Evolutionary conservation across 495 filamentous ascomycete species (phyloP).

Genomic region (Penicillium waksmanii): DNA sequence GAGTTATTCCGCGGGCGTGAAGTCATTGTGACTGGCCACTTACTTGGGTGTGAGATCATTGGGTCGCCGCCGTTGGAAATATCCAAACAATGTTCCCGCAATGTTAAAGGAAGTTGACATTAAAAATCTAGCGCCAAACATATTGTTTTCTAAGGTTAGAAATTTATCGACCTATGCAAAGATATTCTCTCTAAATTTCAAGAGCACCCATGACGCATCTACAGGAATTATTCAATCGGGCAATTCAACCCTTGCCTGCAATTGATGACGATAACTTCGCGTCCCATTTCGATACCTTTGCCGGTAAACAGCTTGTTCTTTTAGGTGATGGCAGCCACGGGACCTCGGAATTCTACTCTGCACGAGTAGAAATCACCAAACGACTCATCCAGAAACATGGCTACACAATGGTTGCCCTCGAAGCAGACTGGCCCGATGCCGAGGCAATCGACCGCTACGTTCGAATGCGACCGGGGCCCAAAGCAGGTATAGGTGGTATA

Average conservation of each 20-base stretch:
- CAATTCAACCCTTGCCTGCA: slow-evolving; percentile 43
- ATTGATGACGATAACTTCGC: slow-evolving; percentile 43
- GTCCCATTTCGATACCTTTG: slow-evolving; percentile 48
- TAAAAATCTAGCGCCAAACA: not conserved
- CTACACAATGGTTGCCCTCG: slow-evolving; percentile 58
- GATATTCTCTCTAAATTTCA: slow-evolving; percentile 6
- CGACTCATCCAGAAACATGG: slow-evolving; percentile 56
- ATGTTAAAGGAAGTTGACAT: not conserved
- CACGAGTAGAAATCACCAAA: slow-evolving; percentile 59
- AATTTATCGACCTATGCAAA: slow-evolving; percentile 10
- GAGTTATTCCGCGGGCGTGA: slow-evolving; percentile 21
- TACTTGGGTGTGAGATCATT: slow-evolving; percentile 34
- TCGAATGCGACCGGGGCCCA: slow-evolving; percentile 45
- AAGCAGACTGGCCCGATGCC: slow-evolving; percentile 65
- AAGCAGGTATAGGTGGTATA: slow-evolving; percentile 35
- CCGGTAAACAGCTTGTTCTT: slow-evolving; percentile 50
- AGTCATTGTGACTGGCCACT: slow-evolving; percentile 38
- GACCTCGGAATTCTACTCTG: slow-evolving; percentile 62
- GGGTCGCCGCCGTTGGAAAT: slow-evolving; percentile 1
- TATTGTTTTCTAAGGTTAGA: not conserved
- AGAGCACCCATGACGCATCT: slow-evolving; percentile 33
- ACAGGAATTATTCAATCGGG: slow-evolving; percentile 39
- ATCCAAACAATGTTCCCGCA: not conserved
- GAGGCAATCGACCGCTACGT: slow-evolving; percentile 62
- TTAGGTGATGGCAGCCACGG: slow-evolving; percentile 62